phyloP scores from a whole-genome alignment of 306 rosid species.

The Castanea crenata region DNA sequence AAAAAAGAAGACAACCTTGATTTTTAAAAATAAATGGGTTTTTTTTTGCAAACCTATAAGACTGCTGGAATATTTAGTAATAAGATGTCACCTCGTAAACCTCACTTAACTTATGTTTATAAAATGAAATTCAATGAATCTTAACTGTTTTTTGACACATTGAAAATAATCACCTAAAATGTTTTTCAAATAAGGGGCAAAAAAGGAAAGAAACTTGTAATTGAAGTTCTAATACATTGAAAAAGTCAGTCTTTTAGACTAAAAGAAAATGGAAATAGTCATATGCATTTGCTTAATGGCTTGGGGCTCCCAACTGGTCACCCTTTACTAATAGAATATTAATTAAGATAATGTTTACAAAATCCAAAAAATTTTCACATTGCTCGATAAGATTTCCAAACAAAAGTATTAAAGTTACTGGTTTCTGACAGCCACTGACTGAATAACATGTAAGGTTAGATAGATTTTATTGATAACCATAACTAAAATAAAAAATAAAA shows the following conservation, averaged over 20 bases:
- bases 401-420: not conserved
- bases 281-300: constrained; percentile 15
- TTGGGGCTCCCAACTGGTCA: constrained; percentile 14
- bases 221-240: not conserved
- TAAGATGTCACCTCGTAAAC: constrained; percentile 4
- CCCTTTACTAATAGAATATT: constrained; percentile 21
- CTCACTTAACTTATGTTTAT: constrained; percentile 16
- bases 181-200: not conserved
- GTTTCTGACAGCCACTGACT: constrained; percentile 17
- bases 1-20: not conserved
- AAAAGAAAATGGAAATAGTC: not conserved
- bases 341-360: constrained; percentile 28
- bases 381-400: constrained; percentile 37
- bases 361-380: constrained; percentile 36
- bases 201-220: not conserved
- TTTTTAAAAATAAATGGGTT: constrained; percentile 18
- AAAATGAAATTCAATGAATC: constrained; percentile 21
- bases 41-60: constrained; percentile 5
- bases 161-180: not conserved
- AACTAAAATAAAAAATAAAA: not conserved
- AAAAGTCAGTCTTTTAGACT: constrained; percentile 8
- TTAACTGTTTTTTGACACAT: not conserved
- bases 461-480: constrained; percentile 11
- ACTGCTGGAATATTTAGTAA: constrained; percentile 13
- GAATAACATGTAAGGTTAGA: constrained; percentile 17